Conservation (phyloP, 2,329 filamentous ascomycete species). For the Ceratocystis cubensis region DNA sequence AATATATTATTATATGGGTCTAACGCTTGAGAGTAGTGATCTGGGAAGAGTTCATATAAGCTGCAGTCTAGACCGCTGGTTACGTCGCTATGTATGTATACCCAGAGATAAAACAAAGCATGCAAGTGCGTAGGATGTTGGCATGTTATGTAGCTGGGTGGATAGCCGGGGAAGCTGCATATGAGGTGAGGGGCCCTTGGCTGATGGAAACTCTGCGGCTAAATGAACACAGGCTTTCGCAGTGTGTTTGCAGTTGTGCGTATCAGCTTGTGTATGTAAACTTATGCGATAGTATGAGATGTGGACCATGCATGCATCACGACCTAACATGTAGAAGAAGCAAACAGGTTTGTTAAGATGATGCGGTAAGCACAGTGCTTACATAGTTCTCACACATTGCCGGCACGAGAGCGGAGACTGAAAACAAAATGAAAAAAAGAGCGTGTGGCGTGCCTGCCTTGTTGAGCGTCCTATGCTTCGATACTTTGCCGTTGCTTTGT, state of each 20-base stretch:
- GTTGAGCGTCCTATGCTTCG: no score
- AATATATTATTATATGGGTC: background rate
- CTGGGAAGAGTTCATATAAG: background rate
- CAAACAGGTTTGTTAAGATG: background rate
- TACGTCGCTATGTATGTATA: background rate
- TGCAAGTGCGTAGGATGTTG: background rate
- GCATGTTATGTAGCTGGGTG: background rate
- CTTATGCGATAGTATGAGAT: background rate
- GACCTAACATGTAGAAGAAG: background rate
- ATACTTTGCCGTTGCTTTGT: no score
- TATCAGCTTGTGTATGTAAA: background rate
- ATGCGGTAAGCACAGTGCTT: background rate
- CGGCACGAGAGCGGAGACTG: no score
- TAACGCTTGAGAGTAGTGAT: background rate
- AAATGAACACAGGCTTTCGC: background rate
- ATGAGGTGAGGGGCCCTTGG: background rate
- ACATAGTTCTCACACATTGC: background rate
- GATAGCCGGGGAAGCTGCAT: background rate
- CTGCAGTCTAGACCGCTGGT: slow-evolving; percentile 5
- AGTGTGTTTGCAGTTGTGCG: background rate
- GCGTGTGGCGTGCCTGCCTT: no score
- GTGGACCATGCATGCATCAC: background rate
- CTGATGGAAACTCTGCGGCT: background rate
- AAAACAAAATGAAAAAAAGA: no score
- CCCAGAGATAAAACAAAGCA: background rate